Conservation (phyloP, 192 early-diverging fungal species). For the Coemansia sp. region DNA sequence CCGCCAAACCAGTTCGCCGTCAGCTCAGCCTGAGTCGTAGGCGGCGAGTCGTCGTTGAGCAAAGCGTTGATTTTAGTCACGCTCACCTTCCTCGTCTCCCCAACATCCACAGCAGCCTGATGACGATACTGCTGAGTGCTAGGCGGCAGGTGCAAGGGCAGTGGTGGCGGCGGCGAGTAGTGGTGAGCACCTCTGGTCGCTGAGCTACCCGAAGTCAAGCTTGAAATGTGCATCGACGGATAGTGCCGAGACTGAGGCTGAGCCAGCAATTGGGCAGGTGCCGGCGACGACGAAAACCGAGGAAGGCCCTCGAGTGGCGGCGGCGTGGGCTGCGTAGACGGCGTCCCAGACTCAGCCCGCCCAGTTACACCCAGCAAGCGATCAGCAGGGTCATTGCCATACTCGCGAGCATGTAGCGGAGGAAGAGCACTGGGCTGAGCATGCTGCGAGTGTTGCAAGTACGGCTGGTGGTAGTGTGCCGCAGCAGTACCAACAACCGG, state of each 20-base stretch:
- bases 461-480: conserved; percentile 5
- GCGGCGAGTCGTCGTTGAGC: conserved; percentile 35
- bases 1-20: conserved; percentile 28
- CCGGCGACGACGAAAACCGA: conserved; percentile 40
- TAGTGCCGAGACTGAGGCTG: background rate
- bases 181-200: background rate
- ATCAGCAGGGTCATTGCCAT: background rate
- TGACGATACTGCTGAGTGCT: background rate
- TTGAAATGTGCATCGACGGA: conserved; percentile 22
- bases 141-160: background rate
- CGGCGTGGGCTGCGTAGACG: conserved; percentile 46
- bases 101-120: background rate
- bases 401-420: conserved; percentile 6
- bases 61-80: conserved; percentile 45
- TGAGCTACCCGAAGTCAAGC: conserved; percentile 12
- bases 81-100: conserved; percentile 30
- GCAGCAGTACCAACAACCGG: background rate
- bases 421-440: background rate
- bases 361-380: background rate
- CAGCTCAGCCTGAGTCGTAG: background rate
- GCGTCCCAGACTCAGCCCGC: conserved; percentile 32
- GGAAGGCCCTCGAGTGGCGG: conserved; percentile 49
- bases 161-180: background rate
- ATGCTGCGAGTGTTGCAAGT: conserved; percentile 1
- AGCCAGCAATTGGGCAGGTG: background rate